Evolutionary conservation across 768 basidiomycete species (phyloP).

Genomic region (Hypholoma fasciculare): DNA sequence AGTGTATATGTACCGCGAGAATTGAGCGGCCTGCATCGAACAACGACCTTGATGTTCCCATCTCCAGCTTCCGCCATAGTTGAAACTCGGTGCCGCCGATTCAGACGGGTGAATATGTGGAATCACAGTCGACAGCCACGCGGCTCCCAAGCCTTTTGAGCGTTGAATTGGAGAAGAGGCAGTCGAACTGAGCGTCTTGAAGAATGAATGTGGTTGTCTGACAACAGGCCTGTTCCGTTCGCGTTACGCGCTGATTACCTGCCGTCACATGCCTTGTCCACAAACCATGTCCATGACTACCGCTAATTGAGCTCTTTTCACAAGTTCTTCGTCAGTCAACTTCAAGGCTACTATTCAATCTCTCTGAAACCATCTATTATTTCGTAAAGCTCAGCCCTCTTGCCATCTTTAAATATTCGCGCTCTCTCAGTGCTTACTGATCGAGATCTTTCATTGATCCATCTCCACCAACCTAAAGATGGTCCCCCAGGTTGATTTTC

Average conservation of each 20-base stretch:
- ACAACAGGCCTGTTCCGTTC: conserved; percentile 18
- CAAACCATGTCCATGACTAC: not conserved
- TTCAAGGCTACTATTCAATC: too few relatives aligned
- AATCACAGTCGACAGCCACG: conserved; percentile 9
- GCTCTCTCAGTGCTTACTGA: too few relatives aligned
- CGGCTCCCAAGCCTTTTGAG: conserved; percentile 6
- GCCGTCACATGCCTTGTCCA: conserved; percentile 3
- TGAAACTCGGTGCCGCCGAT: not conserved
- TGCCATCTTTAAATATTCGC: too few relatives aligned
- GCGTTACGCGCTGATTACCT: conserved; percentile 21
- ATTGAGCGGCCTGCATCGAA: conserved; percentile 97
- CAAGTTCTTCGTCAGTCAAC: too few relatives aligned
- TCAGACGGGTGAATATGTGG: conserved; percentile 3
- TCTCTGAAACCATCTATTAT: too few relatives aligned
- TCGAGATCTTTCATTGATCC: too few relatives aligned
- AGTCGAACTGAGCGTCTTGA: conserved; percentile 1
- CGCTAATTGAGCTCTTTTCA: too few relatives aligned
- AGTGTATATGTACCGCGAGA: conserved; percentile 67
- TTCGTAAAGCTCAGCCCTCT: too few relatives aligned
- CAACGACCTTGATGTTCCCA: conserved; percentile 90
- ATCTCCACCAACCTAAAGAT: too few relatives aligned
- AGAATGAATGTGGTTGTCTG: conserved; percentile 18
- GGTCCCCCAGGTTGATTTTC: not conserved
- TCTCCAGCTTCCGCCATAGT: conserved; percentile 77
- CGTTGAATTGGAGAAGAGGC: not conserved